Evolutionary conservation across 2,329 filamentous ascomycete species (phyloP).

Genomic region (Mycogone perniciosa): DNA sequence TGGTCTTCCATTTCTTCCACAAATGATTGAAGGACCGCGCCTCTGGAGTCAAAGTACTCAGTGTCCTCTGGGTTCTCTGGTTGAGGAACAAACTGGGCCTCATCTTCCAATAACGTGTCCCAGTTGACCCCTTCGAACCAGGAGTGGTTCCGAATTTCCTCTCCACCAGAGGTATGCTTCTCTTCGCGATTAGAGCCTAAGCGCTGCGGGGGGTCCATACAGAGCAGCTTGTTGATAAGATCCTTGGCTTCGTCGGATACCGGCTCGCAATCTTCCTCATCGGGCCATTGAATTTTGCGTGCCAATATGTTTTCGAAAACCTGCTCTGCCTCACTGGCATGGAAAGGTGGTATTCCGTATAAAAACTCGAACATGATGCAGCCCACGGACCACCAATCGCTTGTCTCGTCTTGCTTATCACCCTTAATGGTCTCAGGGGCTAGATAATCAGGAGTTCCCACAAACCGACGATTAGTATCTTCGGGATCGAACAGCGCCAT

Average conservation of each 20-base stretch:
- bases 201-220: slow-evolving; percentile 71
- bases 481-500: slow-evolving; percentile 95
- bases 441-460: slow-evolving; percentile 94
- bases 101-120: slow-evolving; percentile 87
- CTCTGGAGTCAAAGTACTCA: slow-evolving; percentile 91
- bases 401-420: slow-evolving; percentile 91
- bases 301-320: slow-evolving; percentile 96
- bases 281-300: slow-evolving; percentile 87
- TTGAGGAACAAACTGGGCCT: slow-evolving; percentile 90
- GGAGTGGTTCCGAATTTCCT: slow-evolving; percentile 80
- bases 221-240: slow-evolving; percentile 86
- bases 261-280: slow-evolving; percentile 64
- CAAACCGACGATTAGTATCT: slow-evolving; percentile 86
- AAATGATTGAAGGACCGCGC: slow-evolving; percentile 87
- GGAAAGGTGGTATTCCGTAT: slow-evolving; percentile 89
- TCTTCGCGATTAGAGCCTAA: slow-evolving; percentile 82
- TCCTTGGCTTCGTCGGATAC: slow-evolving; percentile 87
- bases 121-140: slow-evolving; percentile 89
- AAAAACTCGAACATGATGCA: slow-evolving; percentile 97
- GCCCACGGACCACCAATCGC: slow-evolving; percentile 99
- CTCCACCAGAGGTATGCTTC: slow-evolving; percentile 74
- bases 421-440: slow-evolving; percentile 96
- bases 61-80: slow-evolving; percentile 94
- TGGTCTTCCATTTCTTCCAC: slow-evolving; percentile 93
- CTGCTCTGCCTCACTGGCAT: slow-evolving; percentile 80